These are phyloP conservation scores for Diphasiastrum complanatum DNA, from an alignment of 83 land plant species.

Conservation along the genomic window DNA sequence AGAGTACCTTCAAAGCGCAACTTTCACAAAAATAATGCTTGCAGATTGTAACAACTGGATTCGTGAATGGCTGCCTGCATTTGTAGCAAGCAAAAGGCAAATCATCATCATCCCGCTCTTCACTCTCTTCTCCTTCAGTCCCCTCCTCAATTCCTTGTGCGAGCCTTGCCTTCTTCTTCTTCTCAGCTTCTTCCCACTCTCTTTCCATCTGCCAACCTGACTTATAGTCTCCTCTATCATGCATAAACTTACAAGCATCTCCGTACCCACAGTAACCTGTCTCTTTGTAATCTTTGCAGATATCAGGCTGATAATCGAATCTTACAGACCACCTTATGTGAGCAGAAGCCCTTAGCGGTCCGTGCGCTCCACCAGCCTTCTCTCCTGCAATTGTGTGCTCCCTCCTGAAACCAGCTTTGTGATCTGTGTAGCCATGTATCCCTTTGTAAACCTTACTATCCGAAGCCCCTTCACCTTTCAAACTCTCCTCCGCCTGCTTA, in stretches of 20 bases:
- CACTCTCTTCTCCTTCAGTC: constrained; percentile 1
- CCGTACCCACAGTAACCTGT: constrained; percentile 14
- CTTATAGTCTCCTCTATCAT: constrained; percentile 14
- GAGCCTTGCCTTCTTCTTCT: no score
- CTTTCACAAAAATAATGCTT: constrained; percentile 15
- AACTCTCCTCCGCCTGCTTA: no score
- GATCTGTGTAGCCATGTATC: no score
- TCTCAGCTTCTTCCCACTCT: no score
- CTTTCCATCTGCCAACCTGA: constrained; percentile 13
- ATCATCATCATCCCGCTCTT: no score
- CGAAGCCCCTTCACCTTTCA: no score
- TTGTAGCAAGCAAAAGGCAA: constrained; percentile 13
- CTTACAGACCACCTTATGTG: constrained; percentile 8
- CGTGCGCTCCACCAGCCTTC: no score
- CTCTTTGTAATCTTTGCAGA: constrained; percentile 18
- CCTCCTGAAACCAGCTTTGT: no score
- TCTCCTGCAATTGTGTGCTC: no score
- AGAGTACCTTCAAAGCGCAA: constrained; percentile 10
- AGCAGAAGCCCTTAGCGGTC: no score
- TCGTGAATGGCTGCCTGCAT: constrained; percentile 1
- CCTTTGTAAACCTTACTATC: no score
- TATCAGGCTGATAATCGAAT: constrained; percentile 15
- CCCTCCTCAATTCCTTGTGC: no score
- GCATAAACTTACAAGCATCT: constrained; percentile 9
- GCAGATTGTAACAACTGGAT: constrained; percentile 9